Evolutionary conservation across 495 filamentous ascomycete species (phyloP), one percentile per base, ranked within the genome.

Genomic region (Penicillium lagena): DNA sequence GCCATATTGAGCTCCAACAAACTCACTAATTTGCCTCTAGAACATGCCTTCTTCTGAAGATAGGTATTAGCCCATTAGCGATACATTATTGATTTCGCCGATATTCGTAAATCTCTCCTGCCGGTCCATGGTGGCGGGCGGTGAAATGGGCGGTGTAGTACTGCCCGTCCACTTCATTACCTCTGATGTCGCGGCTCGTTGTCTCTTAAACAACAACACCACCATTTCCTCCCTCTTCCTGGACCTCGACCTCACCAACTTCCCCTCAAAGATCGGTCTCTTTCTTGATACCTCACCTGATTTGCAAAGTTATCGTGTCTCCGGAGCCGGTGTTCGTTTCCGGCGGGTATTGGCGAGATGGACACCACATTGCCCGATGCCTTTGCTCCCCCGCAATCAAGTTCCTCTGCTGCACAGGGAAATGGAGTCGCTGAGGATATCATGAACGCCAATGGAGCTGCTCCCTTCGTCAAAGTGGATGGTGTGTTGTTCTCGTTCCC

Each of bases 291-390:
- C 4, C 15, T 4, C 15, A 17, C 15, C 15, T 17, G 4, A 17
- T 17, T 17, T 17, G 15, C 15, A 22, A 22, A 22, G 3, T 22
- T 22, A 2, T 22, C 22, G 22, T 22, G 22, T 6, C 2, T 22
- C 4, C 22, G 22, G 22, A 22, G 22, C 22, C 6, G 2, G 22
- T 4, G 22, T 2, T 22, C 22, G 22, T 22, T 22, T 22, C 22
- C 22, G 32, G 32, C 9, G 10, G 7, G 32, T 12, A 12, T 9
- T 12, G 37, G 27, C 45, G 45, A 50, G 33, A 61, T 66, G 64
- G 60, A 60, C 39, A 57, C 47, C 35, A 48, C 50, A 30, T 43
- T 57, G 36, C 46, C 59, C 29, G 66, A 67, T 35, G 52, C 62
- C 9, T 59, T 55, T 46, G 54, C 57, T 36, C 46, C 49, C 31